Conservation (phyloP, 345 rosid species). For the Raphanus sativus region DNA sequence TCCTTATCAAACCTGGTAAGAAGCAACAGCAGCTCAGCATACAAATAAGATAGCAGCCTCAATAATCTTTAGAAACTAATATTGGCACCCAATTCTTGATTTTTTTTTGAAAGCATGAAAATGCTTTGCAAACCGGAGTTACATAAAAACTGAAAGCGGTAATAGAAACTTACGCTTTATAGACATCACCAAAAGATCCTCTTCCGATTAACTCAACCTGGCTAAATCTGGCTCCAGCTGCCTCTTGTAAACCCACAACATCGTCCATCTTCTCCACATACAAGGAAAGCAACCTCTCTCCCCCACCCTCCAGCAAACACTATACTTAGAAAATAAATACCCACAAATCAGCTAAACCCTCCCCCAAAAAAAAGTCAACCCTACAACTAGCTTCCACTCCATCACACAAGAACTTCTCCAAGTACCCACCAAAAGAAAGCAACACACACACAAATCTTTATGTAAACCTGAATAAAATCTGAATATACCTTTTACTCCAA, state of each 20-base stretch:
- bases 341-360: constrained; percentile 16
- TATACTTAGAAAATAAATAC: not conserved
- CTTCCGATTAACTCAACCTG: constrained; percentile 89
- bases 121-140: not conserved
- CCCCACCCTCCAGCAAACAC: constrained; percentile 27
- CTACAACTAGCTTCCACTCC: constrained; percentile 23
- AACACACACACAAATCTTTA: not conserved
- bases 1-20: constrained; percentile 86
- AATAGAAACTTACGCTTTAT: constrained; percentile 68
- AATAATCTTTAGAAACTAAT: too few species aligned
- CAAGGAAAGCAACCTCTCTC: constrained; percentile 17
- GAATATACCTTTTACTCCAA: constrained; percentile 44
- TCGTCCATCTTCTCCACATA: constrained; percentile 67
- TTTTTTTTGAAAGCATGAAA: not conserved
- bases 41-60: not conserved
- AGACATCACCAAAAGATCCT: constrained; percentile 97
- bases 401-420: not conserved
- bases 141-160: not conserved
- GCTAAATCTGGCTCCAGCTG: constrained; percentile 77
- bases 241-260: constrained; percentile 73
- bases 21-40: constrained; percentile 30
- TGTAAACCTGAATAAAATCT: not conserved
- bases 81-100: not conserved
- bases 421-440: not conserved
- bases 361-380: constrained; percentile 25